Base-by-base conservation (phyloP, 2,329 filamentous ascomycete genomes). In the Talaromyces islandicus region DNA sequence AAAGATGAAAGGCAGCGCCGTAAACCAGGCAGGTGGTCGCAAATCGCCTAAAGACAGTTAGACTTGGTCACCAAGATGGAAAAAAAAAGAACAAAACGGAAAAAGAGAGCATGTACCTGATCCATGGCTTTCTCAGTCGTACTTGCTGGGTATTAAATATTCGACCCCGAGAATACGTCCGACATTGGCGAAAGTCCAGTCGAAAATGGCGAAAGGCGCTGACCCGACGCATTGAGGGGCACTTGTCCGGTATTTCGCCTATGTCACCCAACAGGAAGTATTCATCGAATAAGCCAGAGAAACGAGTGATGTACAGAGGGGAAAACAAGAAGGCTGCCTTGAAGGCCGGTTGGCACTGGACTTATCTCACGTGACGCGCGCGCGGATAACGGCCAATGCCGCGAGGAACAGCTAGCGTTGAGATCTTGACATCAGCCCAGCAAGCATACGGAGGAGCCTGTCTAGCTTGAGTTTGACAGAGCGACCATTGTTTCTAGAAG, bases 101-200 rank as follows among this genome's bases (percentile, higher is more conserved):
- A 14, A 46, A 14, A 21, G 14, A 19, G 21, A 14, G n/a, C 7
- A 11, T 24, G 43, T 59, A 75, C 73, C 69, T 69, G 43, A 73
- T 58, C 73, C 72, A 71, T 51, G 71, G 72, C 63, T 66, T 69
- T 60, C 68, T 68, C 55, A 73, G 67, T 57, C 67, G 73, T 59
- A 74, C 71, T 65, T 69, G 68, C 25, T 67, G 71, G 48, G 24
- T 4, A 19, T 21, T 52, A 29, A 52, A 52, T 10, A 25, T 17
- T 14, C 48, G 24, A 17, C 48, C 24, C 25, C 30, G 48, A 29
- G 48, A 52, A 52, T 30, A 64, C 59, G 62, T 61, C 60, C 65
- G 64, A 58, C 59, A 65, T 51, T 64, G 61, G 48, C 64, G 65
- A 58, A 70, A 66, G 48, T 63, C 63, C 38, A 65, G 57, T 64